Conservation (phyloP, 1,139 yeast species). For the Ashbya aceris region DNA sequence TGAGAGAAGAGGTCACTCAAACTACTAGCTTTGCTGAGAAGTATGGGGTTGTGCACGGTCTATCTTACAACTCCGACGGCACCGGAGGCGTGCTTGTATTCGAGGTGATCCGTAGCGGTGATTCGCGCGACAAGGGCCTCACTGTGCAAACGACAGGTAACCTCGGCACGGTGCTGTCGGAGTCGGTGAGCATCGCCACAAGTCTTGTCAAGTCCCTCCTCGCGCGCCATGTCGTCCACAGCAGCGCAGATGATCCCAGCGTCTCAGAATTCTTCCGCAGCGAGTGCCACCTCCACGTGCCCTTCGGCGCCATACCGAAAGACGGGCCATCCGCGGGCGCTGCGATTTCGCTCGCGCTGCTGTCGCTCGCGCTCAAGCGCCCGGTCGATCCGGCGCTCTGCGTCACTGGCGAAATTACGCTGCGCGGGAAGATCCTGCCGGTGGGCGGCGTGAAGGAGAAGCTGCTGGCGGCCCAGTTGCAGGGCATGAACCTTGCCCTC, state of each 20-base stretch:
- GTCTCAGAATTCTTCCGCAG: constrained; percentile 34
- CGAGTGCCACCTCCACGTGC: constrained; percentile 78
- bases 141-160: constrained; percentile 64
- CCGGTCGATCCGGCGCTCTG: constrained; percentile 67
- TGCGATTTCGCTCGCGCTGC: constrained; percentile 73
- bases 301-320: constrained; percentile 79
- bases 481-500: constrained; percentile 54
- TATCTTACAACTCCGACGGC: constrained; percentile 83
- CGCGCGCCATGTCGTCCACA: constrained; percentile 23
- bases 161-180: constrained; percentile 74
- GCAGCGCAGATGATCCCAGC: constrained; percentile 9
- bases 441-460: constrained; percentile 88
- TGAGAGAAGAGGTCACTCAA: constrained; percentile 25
- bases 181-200: constrained; percentile 72
- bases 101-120: constrained; percentile 54
- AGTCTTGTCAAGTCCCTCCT: constrained; percentile 58
- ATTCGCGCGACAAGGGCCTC: constrained; percentile 18
- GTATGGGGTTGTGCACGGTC: constrained; percentile 80
- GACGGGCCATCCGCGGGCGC: constrained; percentile 95
- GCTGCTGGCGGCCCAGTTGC: constrained; percentile 73
- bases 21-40: constrained; percentile 32
- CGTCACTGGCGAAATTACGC: constrained; percentile 90
- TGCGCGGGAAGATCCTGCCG: constrained; percentile 77
- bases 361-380: constrained; percentile 59
- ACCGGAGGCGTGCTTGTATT: constrained; percentile 76